Conservation (phyloP, 805 yeast species). For the Pichia insulana region DNA sequence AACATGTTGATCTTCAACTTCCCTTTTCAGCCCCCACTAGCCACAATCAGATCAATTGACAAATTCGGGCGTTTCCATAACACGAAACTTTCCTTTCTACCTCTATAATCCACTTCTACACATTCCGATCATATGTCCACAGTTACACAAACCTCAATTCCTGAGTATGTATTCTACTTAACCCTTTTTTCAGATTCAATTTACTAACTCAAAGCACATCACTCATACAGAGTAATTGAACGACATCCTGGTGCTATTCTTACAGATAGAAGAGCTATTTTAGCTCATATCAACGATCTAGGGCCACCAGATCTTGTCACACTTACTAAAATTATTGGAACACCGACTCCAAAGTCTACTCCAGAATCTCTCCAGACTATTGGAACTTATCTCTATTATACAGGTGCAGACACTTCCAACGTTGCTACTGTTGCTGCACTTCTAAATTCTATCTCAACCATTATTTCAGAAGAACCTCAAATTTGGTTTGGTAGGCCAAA, state of each 20-base stretch:
- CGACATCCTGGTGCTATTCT: slow-evolving; percentile 40
- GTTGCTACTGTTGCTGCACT: slow-evolving; percentile 74
- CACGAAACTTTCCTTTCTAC: too few relatives aligned
- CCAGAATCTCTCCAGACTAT: slow-evolving; percentile 31
- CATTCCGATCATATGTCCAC: slow-evolving; percentile 7
- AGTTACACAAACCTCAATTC: slow-evolving; percentile 53
- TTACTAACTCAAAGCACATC: background rate
- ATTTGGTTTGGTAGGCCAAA: slow-evolving; percentile 74
- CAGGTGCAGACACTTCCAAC: slow-evolving; percentile 70
- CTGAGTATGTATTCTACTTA: slow-evolving; percentile 54
- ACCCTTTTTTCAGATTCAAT: too few relatives aligned
- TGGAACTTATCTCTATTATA: slow-evolving; percentile 67
- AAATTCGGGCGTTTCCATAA: too few relatives aligned
- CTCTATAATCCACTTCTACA: background rate
- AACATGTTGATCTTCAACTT: too few relatives aligned
- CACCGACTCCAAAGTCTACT: slow-evolving; percentile 18
- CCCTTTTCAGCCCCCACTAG: too few relatives aligned
- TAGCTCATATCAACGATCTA: slow-evolving; percentile 51
- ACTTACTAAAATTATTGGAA: slow-evolving; percentile 31
- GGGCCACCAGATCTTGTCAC: slow-evolving; percentile 67
- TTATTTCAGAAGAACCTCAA: slow-evolving; percentile 54
- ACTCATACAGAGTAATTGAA: slow-evolving; percentile 41
- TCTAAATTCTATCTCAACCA: slow-evolving; percentile 56
- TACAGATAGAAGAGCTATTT: slow-evolving; percentile 53
- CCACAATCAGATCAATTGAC: too few relatives aligned